phyloP scores from a whole-genome alignment of 1,284 basidiomycete genomes.

The Peniophora sp. region DNA sequence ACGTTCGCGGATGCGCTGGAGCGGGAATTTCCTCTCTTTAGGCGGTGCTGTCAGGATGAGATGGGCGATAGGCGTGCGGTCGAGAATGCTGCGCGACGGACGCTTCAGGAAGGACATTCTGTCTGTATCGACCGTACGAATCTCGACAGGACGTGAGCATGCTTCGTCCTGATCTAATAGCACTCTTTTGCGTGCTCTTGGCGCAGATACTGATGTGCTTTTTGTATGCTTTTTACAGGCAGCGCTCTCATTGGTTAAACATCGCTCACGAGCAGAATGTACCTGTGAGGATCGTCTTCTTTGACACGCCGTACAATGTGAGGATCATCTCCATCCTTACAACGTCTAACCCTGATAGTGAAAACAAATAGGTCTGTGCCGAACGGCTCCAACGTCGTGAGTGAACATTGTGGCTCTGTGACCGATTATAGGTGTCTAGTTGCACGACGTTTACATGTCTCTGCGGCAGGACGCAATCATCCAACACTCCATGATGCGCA shows the following conservation, averaged over 20 bases:
- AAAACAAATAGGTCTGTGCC: slow-evolving; percentile 37
- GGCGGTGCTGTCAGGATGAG: slow-evolving; percentile 68
- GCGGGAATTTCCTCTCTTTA: slow-evolving; percentile 45
- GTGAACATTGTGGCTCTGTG: slow-evolving; percentile 13
- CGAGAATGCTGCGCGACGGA: slow-evolving; percentile 43
- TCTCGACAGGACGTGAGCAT: slow-evolving; percentile 52
- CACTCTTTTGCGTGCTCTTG: not conserved
- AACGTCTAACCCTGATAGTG: too few species aligned
- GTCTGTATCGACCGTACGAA: slow-evolving; percentile 73
- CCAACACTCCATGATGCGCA: slow-evolving; percentile 59
- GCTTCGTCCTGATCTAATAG: not conserved
- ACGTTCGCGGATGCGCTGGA: slow-evolving; percentile 65
- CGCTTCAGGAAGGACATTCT: slow-evolving; percentile 45
- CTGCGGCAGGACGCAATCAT: slow-evolving; percentile 50
- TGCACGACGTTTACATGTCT: not conserved
- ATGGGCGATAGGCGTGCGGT: slow-evolving; percentile 46
- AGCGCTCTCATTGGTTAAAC: slow-evolving; percentile 61
- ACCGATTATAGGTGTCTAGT: slow-evolving; percentile 1
- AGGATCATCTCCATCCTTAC: slow-evolving; percentile 18
- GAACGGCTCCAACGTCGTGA: slow-evolving; percentile 41
- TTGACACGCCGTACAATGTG: slow-evolving; percentile 67
- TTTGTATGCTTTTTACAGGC: slow-evolving; percentile 28
- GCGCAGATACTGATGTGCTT: not conserved
- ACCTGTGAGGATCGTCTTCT: slow-evolving; percentile 59
- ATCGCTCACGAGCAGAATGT: slow-evolving; percentile 57